Base-by-base conservation (phyloP, 441 rosid species). In the Mallotus japonicus region DNA sequence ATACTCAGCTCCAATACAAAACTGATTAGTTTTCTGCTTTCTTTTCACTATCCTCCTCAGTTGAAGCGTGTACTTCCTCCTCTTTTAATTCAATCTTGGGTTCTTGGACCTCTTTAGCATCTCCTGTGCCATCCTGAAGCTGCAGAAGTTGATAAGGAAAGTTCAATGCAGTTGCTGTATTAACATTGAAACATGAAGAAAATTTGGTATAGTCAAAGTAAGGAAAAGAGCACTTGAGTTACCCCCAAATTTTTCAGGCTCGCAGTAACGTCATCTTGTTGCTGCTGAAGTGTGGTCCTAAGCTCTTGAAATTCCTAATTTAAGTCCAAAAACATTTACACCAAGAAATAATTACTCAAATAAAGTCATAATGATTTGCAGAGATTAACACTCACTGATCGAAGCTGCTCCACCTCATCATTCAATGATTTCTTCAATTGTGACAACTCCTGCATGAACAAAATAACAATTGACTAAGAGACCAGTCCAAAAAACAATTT, bases 361-460 rank as follows among this genome's bases (percentile, higher is more conserved):
- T 62, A 59, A 47, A 62, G 53, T 9, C 49, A 14, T 19, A 49
- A 37, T 11, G 51, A 62, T 13, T 51, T 20, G 19, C 58, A 20
- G 15, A 37, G 14, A 62, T 64, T 65, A 66, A n/a, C 55, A 82
- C 86, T 82, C 62, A 90, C 95, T 5, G 86, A 78, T 79, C 90
- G 85, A 20, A 92, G 95, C 73, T 90, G 97, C 42, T 89, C 97
- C 70, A 90, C 96, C 83, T 92, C 96, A 57, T 79, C 84, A 73
- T 89, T 87, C 19, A 92, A 74, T 68, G 96, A 81, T 73, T 86
- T 82, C 85, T 89, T 92, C 76, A 92, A 76, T 11, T 87, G 95
- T 17, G 95, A 82, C 62, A 92, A 82, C 76, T 92, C 97, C 97
- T 92, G 82, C 79, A 76, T 50, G 17, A 72, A 60, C 20, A 70